phyloP scores from a whole-genome alignment of 805 yeast genomes.

The Pichia eremophila region DNA sequence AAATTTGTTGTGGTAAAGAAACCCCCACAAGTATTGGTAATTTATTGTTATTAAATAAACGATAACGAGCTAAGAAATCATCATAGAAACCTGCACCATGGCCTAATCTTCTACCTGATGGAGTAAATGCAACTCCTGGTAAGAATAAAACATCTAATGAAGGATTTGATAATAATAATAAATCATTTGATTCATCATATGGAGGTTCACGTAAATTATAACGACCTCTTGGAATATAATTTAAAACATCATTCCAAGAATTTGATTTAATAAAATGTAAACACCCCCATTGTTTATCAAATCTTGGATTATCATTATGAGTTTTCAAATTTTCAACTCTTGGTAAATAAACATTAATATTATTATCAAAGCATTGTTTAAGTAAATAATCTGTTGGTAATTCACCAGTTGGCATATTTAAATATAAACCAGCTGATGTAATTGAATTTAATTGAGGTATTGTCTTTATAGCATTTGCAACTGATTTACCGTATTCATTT shows the following conservation, averaged over 20 bases:
- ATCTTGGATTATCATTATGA: slow-evolving; percentile 20
- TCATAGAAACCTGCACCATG: slow-evolving; percentile 95
- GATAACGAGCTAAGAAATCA: slow-evolving; percentile 50
- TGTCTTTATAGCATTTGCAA: slow-evolving; percentile 1
- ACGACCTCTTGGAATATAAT: slow-evolving; percentile 56
- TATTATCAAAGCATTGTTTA: slow-evolving; percentile 34
- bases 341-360: slow-evolving; percentile 52
- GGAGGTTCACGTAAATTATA: slow-evolving; percentile 63
- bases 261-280: slow-evolving; percentile 43
- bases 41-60: slow-evolving; percentile 20
- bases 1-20: slow-evolving; percentile 56
- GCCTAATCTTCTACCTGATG: slow-evolving; percentile 49
- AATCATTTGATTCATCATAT: slow-evolving; percentile 17
- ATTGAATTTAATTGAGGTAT: slow-evolving; percentile 34
- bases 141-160: slow-evolving; percentile 61
- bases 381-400: slow-evolving; percentile 52
- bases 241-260: slow-evolving; percentile 28
- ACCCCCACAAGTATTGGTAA: slow-evolving; percentile 48
- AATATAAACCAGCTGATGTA: slow-evolving; percentile 49
- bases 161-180: slow-evolving; percentile 6
- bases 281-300: slow-evolving; percentile 30
- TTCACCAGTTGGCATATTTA: slow-evolving; percentile 72
- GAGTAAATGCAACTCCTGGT: slow-evolving; percentile 80
- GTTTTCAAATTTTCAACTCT: slow-evolving; percentile 26
- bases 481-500: background rate